phyloP scores from a whole-genome alignment of 768 basidiomycete genomes.

The Tylopilus sp. region DNA sequence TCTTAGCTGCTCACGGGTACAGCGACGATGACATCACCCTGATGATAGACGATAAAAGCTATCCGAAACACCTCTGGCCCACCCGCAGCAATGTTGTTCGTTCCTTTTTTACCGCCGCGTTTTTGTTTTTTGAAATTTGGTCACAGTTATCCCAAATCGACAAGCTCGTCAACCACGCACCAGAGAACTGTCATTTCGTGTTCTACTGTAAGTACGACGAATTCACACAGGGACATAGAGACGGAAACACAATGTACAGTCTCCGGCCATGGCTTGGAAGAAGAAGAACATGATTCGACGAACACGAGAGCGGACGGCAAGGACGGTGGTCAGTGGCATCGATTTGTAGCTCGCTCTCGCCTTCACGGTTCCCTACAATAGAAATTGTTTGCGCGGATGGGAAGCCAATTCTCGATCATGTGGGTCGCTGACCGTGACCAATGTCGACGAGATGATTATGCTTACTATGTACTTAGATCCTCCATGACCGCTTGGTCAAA shows the following conservation, averaged over 20 bases:
- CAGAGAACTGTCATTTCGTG: constrained; percentile 45
- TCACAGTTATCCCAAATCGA: constrained; percentile 38
- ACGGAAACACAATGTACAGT: constrained; percentile 1
- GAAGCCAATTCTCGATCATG: constrained; percentile 22
- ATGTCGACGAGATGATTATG: background rate
- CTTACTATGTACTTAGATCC: constrained; percentile 11
- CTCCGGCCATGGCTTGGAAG: constrained; percentile 23
- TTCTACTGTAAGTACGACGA: constrained; percentile 47
- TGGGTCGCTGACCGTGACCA: constrained; percentile 5
- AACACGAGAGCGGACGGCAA: constrained; percentile 42
- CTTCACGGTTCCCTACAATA: background rate
- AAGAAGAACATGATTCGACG: constrained; percentile 24
- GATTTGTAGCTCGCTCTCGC: background rate
- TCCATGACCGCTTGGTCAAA: constrained; percentile 17
- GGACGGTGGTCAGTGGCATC: constrained; percentile 41
- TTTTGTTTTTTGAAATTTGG: background rate
- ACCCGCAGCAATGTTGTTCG: constrained; percentile 45
- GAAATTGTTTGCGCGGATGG: constrained; percentile 22
- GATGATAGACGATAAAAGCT: constrained; percentile 37
- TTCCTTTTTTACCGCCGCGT: background rate
- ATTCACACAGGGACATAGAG: background rate
- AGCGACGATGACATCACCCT: constrained; percentile 37
- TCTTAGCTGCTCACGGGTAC: constrained; percentile 38
- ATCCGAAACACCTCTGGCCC: constrained; percentile 35
- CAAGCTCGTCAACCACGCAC: constrained; percentile 39